Evolutionary conservation across 805 yeast species (phyloP).

Genomic region (Barnettozyma wickerhamii): DNA sequence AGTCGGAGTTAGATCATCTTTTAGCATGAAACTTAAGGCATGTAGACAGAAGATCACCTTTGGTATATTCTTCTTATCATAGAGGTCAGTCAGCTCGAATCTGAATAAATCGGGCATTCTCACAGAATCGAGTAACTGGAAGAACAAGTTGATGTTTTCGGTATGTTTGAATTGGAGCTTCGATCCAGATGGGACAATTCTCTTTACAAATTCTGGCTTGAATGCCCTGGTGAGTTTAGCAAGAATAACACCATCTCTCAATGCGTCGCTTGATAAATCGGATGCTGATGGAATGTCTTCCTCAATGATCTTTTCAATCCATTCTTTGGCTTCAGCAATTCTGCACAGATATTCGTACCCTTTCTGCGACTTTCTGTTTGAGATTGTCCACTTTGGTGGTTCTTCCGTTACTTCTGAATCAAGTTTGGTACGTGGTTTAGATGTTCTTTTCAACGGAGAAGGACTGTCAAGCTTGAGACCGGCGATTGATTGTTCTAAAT

Average conservation of each 20-base stretch:
- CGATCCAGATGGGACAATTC: conserved; percentile 51
- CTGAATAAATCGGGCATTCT: conserved; percentile 83
- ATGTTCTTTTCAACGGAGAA: conserved; percentile 23
- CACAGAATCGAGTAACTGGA: conserved; percentile 61
- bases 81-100: conserved; percentile 89
- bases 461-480: conserved; percentile 21
- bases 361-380: conserved; percentile 23
- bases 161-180: conserved; percentile 84
- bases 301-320: conserved; percentile 65
- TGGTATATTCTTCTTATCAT: conserved; percentile 88
- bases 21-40: conserved; percentile 74
- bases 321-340: conserved; percentile 72
- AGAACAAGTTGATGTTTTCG: conserved; percentile 85
- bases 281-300: conserved; percentile 54
- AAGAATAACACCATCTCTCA: conserved; percentile 80
- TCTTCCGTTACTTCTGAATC: background rate
- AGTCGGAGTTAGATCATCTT: conserved; percentile 48
- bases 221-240: conserved; percentile 75
- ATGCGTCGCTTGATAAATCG: conserved; percentile 51
- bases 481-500: conserved; percentile 19
- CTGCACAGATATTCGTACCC: conserved; percentile 80
- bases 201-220: conserved; percentile 57
- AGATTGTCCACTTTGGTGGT: conserved; percentile 15
- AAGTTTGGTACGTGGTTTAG: background rate
- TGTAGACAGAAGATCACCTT: conserved; percentile 92